Evolutionary conservation across 305 asterid genomes (phyloP), one percentile per base, ranked within the genome.

Genomic region (Solanum chacoense): DNA sequence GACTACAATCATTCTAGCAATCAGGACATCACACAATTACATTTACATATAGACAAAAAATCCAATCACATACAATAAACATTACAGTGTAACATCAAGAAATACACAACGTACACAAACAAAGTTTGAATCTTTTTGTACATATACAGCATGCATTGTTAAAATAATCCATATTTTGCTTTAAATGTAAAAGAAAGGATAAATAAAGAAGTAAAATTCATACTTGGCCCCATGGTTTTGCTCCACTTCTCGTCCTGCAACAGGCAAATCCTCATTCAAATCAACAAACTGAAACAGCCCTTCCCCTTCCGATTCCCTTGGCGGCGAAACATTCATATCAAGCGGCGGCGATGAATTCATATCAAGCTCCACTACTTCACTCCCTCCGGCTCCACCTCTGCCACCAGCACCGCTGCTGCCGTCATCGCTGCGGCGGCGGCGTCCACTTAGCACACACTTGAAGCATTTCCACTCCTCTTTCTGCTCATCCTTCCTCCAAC

Each of bases 141-240:
- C 76, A 83, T 84, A 87, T 84, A 88, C 78, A 85, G 38, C 87
- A 73, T 85, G 87, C 88, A 90, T 80, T 89, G 86, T 45, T 88
- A 86, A 93, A 88, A 76, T 78, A 73, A 87, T 67, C 88, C 63
- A 8, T 76, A 87, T 13, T 40, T 40, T 26, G 24, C n/a, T 37
- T 55, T 87, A 65, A 87, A 67, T 35, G 32, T 65, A 38, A 63
- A 69, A 31, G 77, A 83, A 50, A 45, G 71, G 79, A 36, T 22
- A 75, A 87, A 90, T 8, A 88, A 80, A 89, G 85, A 89, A 71
- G 84, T 45, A 88, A 91, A 91, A 90, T 32, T 38, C 89, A 38
- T 92, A 95, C 98, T 93, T 93, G 92, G 89, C 91, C 26, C 93
- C 94, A 65, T 89, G 91, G 69, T 84, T 36, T 85, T 55, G 88